Evolutionary conservation across 2,329 filamentous ascomycete genomes (phyloP).

Genomic region (Venturiaceae sp.): DNA sequence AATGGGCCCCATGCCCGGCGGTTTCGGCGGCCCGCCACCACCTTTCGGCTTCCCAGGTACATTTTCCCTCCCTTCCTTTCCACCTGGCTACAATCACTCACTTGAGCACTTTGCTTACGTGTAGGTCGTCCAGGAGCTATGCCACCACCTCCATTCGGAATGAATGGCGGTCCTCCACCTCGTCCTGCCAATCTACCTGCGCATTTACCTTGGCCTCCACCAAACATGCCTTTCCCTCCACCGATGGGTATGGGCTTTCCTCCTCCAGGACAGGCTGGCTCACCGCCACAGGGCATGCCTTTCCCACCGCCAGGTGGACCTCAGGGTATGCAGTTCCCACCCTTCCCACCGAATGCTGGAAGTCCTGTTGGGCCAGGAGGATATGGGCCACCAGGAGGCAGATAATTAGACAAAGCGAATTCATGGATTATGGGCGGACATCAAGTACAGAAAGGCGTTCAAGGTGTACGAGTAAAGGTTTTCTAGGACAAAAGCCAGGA

Average conservation of each 20-base stretch:
- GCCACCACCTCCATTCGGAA: slow-evolving; percentile 14
- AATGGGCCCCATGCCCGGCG: slow-evolving; percentile 32
- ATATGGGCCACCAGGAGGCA: slow-evolving; percentile 1
- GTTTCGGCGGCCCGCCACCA: slow-evolving; percentile 34
- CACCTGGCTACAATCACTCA: slow-evolving; percentile 12
- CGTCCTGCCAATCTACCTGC: slow-evolving; percentile 10
- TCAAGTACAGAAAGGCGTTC: neutral
- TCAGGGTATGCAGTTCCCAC: slow-evolving; percentile 12
- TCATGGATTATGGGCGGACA: neutral
- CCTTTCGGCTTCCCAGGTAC: slow-evolving; percentile 56
- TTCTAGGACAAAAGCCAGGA: neutral
- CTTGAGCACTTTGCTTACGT: slow-evolving; percentile 22
- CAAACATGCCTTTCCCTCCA: slow-evolving; percentile 20
- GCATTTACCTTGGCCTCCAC: slow-evolving; percentile 14
- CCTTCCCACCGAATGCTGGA: slow-evolving; percentile 19
- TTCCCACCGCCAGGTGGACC: slow-evolving; percentile 13
- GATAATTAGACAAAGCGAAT: neutral
- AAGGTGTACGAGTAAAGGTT: neutral
- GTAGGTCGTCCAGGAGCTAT: slow-evolving; percentile 25
- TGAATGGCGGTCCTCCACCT: slow-evolving; percentile 20
- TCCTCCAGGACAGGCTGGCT: slow-evolving; percentile 15
- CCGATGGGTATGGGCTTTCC: slow-evolving; percentile 19
- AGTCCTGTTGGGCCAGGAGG: neutral
- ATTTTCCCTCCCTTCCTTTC: slow-evolving; percentile 13
- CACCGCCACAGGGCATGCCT: slow-evolving; percentile 17